Percentiles rank a stretch among this genome's conserved stretches.
These are phyloP conservation scores for Suhomyces ambrosiae DNA, from an alignment of 1,139 yeast genomes.

Conservation along the genomic window DNA sequence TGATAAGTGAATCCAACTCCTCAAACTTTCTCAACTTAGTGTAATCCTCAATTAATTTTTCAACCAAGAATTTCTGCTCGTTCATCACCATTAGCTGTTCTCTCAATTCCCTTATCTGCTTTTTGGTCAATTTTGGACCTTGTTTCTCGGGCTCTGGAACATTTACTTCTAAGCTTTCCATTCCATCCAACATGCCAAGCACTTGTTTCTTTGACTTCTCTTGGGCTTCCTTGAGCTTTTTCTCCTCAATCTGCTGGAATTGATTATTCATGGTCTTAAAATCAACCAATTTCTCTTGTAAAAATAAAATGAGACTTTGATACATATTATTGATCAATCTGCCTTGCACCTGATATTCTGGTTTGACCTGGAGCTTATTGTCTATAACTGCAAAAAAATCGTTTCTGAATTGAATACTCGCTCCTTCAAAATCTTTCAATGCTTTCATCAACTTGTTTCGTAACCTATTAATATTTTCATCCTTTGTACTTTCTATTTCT, in stretches of 20 bases:
- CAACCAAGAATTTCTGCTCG: slow-evolving; percentile 77
- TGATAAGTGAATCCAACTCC: slow-evolving; percentile 64
- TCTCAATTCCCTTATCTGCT: slow-evolving; percentile 59
- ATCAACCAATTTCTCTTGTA: slow-evolving; percentile 36
- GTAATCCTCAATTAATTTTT: slow-evolving; percentile 60
- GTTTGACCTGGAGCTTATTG: slow-evolving; percentile 21
- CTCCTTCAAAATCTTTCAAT: slow-evolving; percentile 39
- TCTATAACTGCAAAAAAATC: slow-evolving; percentile 24
- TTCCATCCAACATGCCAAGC: not conserved
- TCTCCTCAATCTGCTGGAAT: slow-evolving; percentile 27
- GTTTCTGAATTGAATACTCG: slow-evolving; percentile 28
- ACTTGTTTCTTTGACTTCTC: slow-evolving; percentile 3
- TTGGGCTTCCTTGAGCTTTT: slow-evolving; percentile 11
- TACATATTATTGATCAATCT: slow-evolving; percentile 36
- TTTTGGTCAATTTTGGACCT: slow-evolving; percentile 40
- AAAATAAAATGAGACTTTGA: slow-evolving; percentile 34
- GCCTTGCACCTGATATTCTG: slow-evolving; percentile 17
- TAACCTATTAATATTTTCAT: slow-evolving; percentile 22
- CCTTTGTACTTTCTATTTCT: slow-evolving; percentile 3
- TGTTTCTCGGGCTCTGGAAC: slow-evolving; percentile 6
- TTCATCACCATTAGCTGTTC: slow-evolving; percentile 84
- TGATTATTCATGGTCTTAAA: slow-evolving; percentile 33
- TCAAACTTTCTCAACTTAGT: slow-evolving; percentile 75
- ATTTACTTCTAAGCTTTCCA: not conserved
- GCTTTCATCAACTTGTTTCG: slow-evolving; percentile 31